A percentile compares a stretch with the other conserved stretches of the same genome.
phyloP scores from a whole-genome alignment of 148 eudicot genomes.

The Arctostaphylos glauca region DNA sequence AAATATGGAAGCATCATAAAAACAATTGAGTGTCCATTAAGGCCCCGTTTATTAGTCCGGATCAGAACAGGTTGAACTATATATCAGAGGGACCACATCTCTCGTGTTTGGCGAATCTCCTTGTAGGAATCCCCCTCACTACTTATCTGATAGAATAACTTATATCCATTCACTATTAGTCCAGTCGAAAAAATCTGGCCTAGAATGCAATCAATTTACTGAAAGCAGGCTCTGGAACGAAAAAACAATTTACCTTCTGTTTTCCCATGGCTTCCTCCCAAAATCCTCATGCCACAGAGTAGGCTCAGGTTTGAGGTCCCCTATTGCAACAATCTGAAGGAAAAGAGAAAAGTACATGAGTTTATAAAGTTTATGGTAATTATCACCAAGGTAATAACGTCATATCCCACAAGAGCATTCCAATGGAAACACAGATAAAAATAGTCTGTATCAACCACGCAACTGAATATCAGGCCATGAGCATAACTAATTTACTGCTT shows the following conservation, averaged over 20 bases:
- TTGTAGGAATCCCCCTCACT: neutral
- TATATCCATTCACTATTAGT: neutral
- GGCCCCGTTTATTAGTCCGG: neutral
- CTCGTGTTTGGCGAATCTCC: neutral
- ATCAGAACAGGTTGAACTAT: neutral
- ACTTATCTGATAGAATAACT: neutral
- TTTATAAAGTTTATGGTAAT: slow-evolving; percentile 5
- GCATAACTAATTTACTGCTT: neutral
- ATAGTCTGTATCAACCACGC: neutral
- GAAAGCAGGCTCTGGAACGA: neutral
- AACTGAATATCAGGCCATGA: neutral
- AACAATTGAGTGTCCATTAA: neutral
- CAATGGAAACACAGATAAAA: neutral
- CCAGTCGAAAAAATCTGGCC: neutral
- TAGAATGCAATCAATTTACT: neutral
- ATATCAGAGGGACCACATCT: neutral
- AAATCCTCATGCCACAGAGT: slow-evolving; percentile 84
- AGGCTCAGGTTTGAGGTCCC: slow-evolving; percentile 65
- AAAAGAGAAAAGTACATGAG: neutral
- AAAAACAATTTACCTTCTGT: slow-evolving; percentile 43
- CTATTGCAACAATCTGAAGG: slow-evolving; percentile 55
- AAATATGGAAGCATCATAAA: neutral
- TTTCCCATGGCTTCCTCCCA: slow-evolving; percentile 51
- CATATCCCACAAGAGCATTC: slow-evolving; percentile 3
- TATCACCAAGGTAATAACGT: neutral